Evolutionary conservation across 2,329 filamentous ascomycete genomes (phyloP).

Genomic region (Xylaria sp.): DNA sequence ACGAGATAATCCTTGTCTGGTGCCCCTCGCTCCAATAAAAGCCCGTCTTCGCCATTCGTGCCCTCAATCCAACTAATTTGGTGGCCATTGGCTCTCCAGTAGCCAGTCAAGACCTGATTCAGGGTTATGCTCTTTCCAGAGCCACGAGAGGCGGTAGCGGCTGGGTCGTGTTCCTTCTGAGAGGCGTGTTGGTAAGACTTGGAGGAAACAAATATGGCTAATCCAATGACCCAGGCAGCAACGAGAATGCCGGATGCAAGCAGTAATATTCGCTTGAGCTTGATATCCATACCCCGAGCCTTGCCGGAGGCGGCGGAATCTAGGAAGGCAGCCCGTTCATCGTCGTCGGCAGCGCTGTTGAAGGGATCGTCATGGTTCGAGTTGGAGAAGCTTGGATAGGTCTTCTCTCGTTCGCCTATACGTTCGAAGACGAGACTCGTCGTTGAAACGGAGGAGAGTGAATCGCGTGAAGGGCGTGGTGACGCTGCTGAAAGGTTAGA

Average conservation of each 20-base stretch:
- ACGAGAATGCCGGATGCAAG: slow-evolving; percentile 70
- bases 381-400: slow-evolving; percentile 46
- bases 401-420: slow-evolving; percentile 68
- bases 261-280: slow-evolving; percentile 71
- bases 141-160: slow-evolving; percentile 69
- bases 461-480: slow-evolving; percentile 63
- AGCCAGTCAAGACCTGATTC: slow-evolving; percentile 74
- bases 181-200: slow-evolving; percentile 75
- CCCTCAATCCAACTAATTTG: slow-evolving; percentile 82
- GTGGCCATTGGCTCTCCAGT: slow-evolving; percentile 72
- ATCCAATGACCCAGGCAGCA: slow-evolving; percentile 74
- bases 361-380: slow-evolving; percentile 60
- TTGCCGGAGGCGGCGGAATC: slow-evolving; percentile 53
- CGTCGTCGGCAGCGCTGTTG: slow-evolving; percentile 55
- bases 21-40: slow-evolving; percentile 79
- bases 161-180: slow-evolving; percentile 72
- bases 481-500: slow-evolving; percentile 44
- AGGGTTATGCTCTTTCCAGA: slow-evolving; percentile 79
- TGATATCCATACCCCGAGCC: slow-evolving; percentile 71
- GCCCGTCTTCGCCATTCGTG: slow-evolving; percentile 80
- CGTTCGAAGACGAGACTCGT: slow-evolving; percentile 85
- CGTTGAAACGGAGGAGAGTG: slow-evolving; percentile 81
- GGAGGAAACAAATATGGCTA: slow-evolving; percentile 73
- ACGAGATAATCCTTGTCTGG: slow-evolving; percentile 78
- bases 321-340: slow-evolving; percentile 66